Evolutionary conservation across 2,329 filamentous ascomycete genomes (phyloP), one percentile per base, ranked within the genome.

Genomic region (Coniella lustricola): DNA sequence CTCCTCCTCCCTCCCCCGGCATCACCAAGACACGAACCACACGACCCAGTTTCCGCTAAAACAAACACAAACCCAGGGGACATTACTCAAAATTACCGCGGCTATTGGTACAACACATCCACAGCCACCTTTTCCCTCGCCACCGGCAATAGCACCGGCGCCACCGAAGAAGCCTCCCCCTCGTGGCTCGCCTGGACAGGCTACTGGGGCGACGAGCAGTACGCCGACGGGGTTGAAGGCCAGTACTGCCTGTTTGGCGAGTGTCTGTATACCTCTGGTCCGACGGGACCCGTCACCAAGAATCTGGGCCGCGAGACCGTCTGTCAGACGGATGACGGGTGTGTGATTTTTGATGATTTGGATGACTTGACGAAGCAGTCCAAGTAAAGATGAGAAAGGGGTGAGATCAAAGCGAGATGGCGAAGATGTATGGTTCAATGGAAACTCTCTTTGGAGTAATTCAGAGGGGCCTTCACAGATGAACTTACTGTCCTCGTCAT

Each of bases 131-230:
- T 58, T 32, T 34, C 17, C 10, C 14, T 40, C 22, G 55, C 51
- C 2, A 46, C 42, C 14, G 54, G 54, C 7, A 48, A 16, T 12
- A 20, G 32, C 18, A 45, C 48, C 1, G 53, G 49, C 16, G 53
- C 41, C 25, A 37, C 36, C 22, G 54, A 52, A 17, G 52, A 54
- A 34, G 41, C 25, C 25, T 29, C 25, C 5, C 29, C 51, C 2
- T 20, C 46, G 25, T 60, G 58, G 58, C 51, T 60, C 17, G 33
- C 29, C 20, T 60, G 51, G 52, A 21, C 32, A 17, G 58, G 58
- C 12, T 12, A 33, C 34, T 60, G 58, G 58, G 58, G 58, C 38
- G 58, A 60, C 44, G 49, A 58, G 37, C 36, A 57, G 47, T 59
- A 60, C 39, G 18, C 43, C 4, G 21, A 17, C 3, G 46, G 40